phyloP scores from a whole-genome alignment of 1,284 basidiomycete species.

The Trametes pubescens region DNA sequence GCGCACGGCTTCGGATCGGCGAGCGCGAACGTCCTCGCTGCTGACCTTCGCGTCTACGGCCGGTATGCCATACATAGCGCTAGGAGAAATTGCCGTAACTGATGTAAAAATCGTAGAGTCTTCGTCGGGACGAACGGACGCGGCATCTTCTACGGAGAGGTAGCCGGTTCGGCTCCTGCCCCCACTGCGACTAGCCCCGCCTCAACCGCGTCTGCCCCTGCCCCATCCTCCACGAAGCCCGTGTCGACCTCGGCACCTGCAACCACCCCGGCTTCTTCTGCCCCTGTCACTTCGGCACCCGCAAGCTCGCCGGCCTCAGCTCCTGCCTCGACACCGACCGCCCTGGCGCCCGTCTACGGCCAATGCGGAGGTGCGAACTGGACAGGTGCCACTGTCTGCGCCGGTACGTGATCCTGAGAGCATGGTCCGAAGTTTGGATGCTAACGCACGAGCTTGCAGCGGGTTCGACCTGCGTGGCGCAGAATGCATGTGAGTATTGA shows the following conservation, averaged over 20 bases:
- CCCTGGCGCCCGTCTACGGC: conserved; percentile 42
- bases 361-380: conserved; percentile 58
- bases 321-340: conserved; percentile 40
- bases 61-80: conserved; percentile 47
- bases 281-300: conserved; percentile 28
- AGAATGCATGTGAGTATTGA: conserved; percentile 51
- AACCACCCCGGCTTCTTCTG: background rate
- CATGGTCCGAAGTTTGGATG: no score
- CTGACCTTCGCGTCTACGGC: conserved; percentile 62
- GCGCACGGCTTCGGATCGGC: conserved; percentile 66
- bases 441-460: conserved; percentile 16
- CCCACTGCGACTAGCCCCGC: conserved; percentile 43
- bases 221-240: conserved; percentile 21
- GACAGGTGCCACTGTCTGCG: conserved; percentile 56
- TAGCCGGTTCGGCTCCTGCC: conserved; percentile 49
- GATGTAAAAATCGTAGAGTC: conserved; percentile 47
- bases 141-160: conserved; percentile 68
- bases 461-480: conserved; percentile 50
- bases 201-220: conserved; percentile 21
- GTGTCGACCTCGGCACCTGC: conserved; percentile 38
- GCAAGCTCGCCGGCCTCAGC: conserved; percentile 23
- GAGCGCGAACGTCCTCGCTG: conserved; percentile 57
- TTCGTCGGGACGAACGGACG: conserved; percentile 73
- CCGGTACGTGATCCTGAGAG: conserved; percentile 25
- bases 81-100: no score